Evolutionary conservation across 2,329 filamentous ascomycete species (phyloP).

Genomic region (Emergomyces orientalis): DNA sequence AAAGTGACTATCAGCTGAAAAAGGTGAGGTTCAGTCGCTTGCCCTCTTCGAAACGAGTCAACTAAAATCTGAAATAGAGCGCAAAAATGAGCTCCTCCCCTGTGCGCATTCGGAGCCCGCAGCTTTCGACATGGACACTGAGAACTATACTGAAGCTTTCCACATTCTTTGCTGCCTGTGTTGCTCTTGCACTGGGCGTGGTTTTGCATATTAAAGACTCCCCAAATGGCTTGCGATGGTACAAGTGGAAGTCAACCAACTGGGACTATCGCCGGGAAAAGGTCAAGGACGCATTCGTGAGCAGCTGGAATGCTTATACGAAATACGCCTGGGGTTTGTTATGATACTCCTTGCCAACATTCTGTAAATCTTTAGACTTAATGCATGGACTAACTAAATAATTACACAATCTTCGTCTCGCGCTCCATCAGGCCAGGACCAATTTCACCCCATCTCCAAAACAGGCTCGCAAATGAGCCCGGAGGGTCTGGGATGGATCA

Average conservation of each 20-base stretch:
- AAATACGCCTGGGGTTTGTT: constrained; percentile 82
- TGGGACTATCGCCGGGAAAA: constrained; percentile 70
- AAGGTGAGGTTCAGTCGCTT: neutral
- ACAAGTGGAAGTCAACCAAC: constrained; percentile 40
- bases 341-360: neutral
- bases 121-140: neutral
- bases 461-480: constrained; percentile 73
- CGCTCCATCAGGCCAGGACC: constrained; percentile 56
- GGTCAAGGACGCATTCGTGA: constrained; percentile 83
- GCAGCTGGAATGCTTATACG: constrained; percentile 90
- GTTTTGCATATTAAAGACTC: neutral
- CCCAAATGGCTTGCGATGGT: neutral
- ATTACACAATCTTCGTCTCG: constrained; percentile 17
- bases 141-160: neutral
- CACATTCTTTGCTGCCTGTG: neutral
- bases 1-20: neutral
- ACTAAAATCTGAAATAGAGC: neutral
- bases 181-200: neutral
- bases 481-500: constrained; percentile 93
- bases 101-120: neutral
- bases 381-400: neutral
- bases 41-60: neutral
- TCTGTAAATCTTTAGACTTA: constrained; percentile 18
- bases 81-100: neutral
- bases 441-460: constrained; percentile 77